Base-by-base conservation (phyloP, 768 basidiomycete species). In the Auriscalpium orientale region DNA sequence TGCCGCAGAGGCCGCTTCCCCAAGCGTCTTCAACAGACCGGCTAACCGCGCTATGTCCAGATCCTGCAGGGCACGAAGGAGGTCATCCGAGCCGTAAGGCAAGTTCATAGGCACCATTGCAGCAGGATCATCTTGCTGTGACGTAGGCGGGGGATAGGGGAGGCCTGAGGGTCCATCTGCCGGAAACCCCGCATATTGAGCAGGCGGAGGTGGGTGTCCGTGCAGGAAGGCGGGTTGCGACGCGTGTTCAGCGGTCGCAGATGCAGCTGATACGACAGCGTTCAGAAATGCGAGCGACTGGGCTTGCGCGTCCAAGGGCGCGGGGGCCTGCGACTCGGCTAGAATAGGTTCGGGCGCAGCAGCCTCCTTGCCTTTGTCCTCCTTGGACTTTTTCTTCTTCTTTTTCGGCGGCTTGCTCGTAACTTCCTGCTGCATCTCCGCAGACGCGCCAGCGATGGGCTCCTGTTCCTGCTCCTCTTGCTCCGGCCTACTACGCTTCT, bases 31-130 rank as follows among this genome's bases (percentile, higher is more conserved):
- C 56, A 91, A 74, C 11, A 83, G 84, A 53, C 73, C 77, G 0
- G 85, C 80, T 55, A 91, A 79, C 71, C 84, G 88, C 51, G 84
- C 76, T 55, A 86, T 74, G 61, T 91, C 89, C 58, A 90, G 72
- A 49, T 84, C 81, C 66, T 90, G 87, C 49, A 91, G 69, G 11
- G 81, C 82, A 36, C 83, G 86, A 46, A 90, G 70, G 46, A 91
- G 79, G 57, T 89, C 85, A 49, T 91, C 89, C 22, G 85, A 85
- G 12, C 76, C 75, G 54, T 72, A 72, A 28, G 66, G 68, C n/a
- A 77, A 65, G 22, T 73, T 74, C 15, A 72, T 70, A 43, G 72
- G 58, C 4, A 55, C 35, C 5, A 49, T 48, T 49, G 54, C 16
- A 12, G 46, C 22, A 15, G 49, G n/a, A 22, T 57, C 56, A 62